Evolutionary conservation across 176 grass and related monocot species (phyloP).

Genomic region (Carex cristatella): DNA sequence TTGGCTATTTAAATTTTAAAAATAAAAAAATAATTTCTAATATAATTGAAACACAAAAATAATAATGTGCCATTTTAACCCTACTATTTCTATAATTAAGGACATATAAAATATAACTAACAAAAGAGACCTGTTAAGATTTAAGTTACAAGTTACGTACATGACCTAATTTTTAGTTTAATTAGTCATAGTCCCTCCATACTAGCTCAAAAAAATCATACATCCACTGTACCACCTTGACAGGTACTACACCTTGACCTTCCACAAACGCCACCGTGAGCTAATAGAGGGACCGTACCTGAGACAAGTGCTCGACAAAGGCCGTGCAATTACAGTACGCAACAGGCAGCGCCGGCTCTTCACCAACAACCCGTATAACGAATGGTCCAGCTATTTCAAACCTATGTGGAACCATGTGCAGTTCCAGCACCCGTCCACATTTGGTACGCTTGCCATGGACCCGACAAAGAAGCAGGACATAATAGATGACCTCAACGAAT

Average conservation of each 20-base stretch:
- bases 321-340: neutral
- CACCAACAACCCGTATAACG: constrained; percentile 4
- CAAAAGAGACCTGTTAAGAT: too few relatives aligned
- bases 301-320: constrained; percentile 5
- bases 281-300: constrained; percentile 11
- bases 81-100: too few relatives aligned
- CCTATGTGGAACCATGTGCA: constrained; percentile 28
- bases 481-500: constrained; percentile 17
- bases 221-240: too few relatives aligned
- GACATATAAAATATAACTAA: too few relatives aligned
- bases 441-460: constrained; percentile 36
- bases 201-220: too few relatives aligned
- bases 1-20: too few relatives aligned
- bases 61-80: too few relatives aligned
- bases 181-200: neutral
- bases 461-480: constrained; percentile 18
- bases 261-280: constrained; percentile 23
- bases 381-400: constrained; percentile 11
- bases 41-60: too few relatives aligned
- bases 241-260: constrained; percentile 24
- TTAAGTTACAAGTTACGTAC: neutral
- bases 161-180: neutral
- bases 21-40: too few relatives aligned
- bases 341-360: constrained; percentile 27
- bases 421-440: constrained; percentile 35